Conservation (phyloP, 2,329 filamentous ascomycete species). For the Paraconiothyrium sp. region DNA sequence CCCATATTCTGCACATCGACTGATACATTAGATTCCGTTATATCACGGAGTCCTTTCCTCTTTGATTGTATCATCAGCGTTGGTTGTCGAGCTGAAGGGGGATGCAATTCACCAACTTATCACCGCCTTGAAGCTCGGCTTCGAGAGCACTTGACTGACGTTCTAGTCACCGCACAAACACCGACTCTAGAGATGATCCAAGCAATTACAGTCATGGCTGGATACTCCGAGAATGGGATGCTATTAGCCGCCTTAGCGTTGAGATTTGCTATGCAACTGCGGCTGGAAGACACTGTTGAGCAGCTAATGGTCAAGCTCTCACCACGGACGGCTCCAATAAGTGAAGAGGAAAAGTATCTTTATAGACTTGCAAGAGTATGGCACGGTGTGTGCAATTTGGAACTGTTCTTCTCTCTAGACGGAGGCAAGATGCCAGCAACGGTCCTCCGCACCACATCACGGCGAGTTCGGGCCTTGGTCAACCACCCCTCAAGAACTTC, state of each 20-base stretch:
- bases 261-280: constrained; percentile 61
- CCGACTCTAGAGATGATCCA: constrained; percentile 61
- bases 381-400: constrained; percentile 63
- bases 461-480: constrained; percentile 58
- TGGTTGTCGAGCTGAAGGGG: constrained; percentile 60
- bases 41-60: constrained; percentile 59
- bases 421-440: constrained; percentile 57
- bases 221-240: constrained; percentile 63
- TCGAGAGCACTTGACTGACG: constrained; percentile 56
- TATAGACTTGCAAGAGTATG: constrained; percentile 56
- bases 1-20: constrained; percentile 58
- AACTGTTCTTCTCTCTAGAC: constrained; percentile 58
- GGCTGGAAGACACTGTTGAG: constrained; percentile 51
- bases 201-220: constrained; percentile 61
- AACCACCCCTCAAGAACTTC: constrained; percentile 55
- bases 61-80: constrained; percentile 63
- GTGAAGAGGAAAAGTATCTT: constrained; percentile 43
- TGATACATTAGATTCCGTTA: constrained; percentile 59
- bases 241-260: constrained; percentile 61
- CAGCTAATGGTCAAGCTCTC: constrained; percentile 50
- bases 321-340: neutral
- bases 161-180: constrained; percentile 53
- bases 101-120: constrained; percentile 51
- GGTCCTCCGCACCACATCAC: constrained; percentile 45
- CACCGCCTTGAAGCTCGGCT: constrained; percentile 43